Base-by-base conservation (phyloP, 169 alveolate genomes). In the Plasmodium relictum region DNA sequence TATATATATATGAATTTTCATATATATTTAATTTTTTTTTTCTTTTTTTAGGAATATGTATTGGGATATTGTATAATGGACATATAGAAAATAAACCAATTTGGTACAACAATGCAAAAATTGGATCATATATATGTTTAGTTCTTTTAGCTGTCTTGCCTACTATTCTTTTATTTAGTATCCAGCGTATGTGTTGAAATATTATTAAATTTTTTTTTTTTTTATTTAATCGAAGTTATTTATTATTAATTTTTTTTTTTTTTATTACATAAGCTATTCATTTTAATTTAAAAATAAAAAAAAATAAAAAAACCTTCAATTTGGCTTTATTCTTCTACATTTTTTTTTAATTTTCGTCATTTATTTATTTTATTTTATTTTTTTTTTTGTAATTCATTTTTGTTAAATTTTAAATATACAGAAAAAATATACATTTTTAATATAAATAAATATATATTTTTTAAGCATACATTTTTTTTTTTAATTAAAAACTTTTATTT, bases 31-130 rank as follows among this genome's bases (percentile, higher is more conserved):
- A n/a, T 24, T 37, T 6, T 31, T 20, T 52, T 22, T 31, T 52
- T 39, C 56, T 59, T 45, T 52, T 22, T 26, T 52, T 94, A 88
- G 97, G 97, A 6, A 52, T 93, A 54, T 89, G 94, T 48, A 50
- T 95, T 52, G 96, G 96, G 26, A 44, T 95, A 41, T 61, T 95
- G 50, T 93, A 85, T 54, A 95, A 95, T 89, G 63, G 54, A 52
- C 88, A 91, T 44, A 88, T 94, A 93, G 91, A 69, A 58, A 91
- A 91, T 26, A 95, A 95, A 56, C 96, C 97, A 10, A 52, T 68
- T 44, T 95, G 97, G 97, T 95, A 93, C 14, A 59, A 80, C 37
- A 56, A 80, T 56, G n/a, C 39, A 50, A 69, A 48, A 42, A 69
- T 58, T 3, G 91, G 76, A 14, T 88, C 95, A 24, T 76, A 89